phyloP scores from a whole-genome alignment of 352 stramenopile genomes.

The Pythium utonaiense region DNA sequence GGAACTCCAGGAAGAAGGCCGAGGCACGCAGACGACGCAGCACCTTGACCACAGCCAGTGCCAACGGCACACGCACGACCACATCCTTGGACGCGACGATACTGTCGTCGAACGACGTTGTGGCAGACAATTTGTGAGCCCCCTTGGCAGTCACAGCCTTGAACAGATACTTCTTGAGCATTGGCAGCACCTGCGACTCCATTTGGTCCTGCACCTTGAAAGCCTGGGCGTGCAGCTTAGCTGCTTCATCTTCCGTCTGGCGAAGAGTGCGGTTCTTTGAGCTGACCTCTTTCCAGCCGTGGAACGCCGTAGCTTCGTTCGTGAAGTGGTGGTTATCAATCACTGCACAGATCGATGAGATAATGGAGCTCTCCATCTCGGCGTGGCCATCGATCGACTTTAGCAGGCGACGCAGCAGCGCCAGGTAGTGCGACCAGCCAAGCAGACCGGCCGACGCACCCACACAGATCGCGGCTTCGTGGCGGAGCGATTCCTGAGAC shows the following conservation, averaged over 20 bases:
- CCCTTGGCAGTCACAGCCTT: conserved; percentile 87
- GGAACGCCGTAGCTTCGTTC: conserved; percentile 9
- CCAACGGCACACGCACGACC: conserved; percentile 89
- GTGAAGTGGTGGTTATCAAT: conserved; percentile 97
- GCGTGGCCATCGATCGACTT: conserved; percentile 89
- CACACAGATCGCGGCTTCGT: conserved; percentile 92
- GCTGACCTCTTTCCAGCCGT: conserved; percentile 20
- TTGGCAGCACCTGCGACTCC: conserved; percentile 75
- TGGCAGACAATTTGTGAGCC: conserved; percentile 27
- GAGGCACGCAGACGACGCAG: conserved; percentile 89
- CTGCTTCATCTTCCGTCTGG: conserved; percentile 8
- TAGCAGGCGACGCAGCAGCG: conserved; percentile 88
- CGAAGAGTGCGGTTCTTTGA: conserved; percentile 2
- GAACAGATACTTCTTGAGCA: conserved; percentile 84
- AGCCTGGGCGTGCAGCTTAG: conserved; percentile 23
- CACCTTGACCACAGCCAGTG: conserved; percentile 96
- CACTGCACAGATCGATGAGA: conserved; percentile 90
- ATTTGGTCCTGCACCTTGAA: conserved; percentile 82
- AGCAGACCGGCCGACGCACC: conserved; percentile 90
- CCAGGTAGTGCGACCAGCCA: conserved; percentile 96
- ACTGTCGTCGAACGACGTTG: conserved; percentile 46
- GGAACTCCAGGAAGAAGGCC: conserved; percentile 92
- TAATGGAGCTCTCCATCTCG: conserved; percentile 91
- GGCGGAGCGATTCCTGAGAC: conserved; percentile 89
- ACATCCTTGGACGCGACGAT: conserved; percentile 45